phyloP scores from a whole-genome alignment of 106 monocot species.

The Amphibolis antarctica region DNA sequence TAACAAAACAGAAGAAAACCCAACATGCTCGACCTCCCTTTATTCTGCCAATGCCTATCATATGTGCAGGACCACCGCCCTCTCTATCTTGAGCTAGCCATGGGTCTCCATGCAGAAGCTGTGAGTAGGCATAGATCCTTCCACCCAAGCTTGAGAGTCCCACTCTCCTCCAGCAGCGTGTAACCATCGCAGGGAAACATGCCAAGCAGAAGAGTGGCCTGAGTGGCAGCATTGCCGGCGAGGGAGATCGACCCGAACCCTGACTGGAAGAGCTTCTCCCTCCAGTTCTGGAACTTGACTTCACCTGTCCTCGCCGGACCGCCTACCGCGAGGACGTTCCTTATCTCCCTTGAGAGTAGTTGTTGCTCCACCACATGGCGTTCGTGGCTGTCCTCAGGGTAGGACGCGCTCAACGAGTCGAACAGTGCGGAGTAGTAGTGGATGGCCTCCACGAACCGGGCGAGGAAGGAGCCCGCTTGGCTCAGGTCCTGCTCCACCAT shows the following conservation, averaged over 20 bases:
- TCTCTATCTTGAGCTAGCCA: constrained; percentile 1
- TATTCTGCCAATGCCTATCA: neutral
- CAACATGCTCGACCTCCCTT: neutral
- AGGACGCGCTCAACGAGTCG: constrained; percentile 85
- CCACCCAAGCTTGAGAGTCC: constrained; percentile 90
- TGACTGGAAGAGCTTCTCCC: constrained; percentile 79
- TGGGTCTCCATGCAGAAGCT: constrained; percentile 85
- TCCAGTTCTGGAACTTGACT: constrained; percentile 75
- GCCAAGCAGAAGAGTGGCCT: constrained; percentile 67
- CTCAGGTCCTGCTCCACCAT: constrained; percentile 95
- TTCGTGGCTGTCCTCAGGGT: constrained; percentile 77
- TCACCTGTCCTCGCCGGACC: constrained; percentile 80
- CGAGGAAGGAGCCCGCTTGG: constrained; percentile 73
- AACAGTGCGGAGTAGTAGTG: constrained; percentile 96
- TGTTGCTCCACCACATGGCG: constrained; percentile 92
- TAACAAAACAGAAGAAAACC: constrained; percentile 2
- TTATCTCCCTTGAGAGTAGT: constrained; percentile 81
- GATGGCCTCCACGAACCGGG: constrained; percentile 89
- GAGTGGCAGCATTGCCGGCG: constrained; percentile 78
- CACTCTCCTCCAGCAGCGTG: constrained; percentile 90
- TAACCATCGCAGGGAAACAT: constrained; percentile 97
- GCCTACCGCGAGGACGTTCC: constrained; percentile 88
- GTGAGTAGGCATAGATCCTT: constrained; percentile 88
- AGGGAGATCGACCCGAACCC: constrained; percentile 69
- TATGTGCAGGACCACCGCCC: neutral